A percentile compares a stretch with the other conserved stretches of the same genome.
Evolutionary conservation across 495 filamentous ascomycete species (phyloP).

Genomic region (Umbilicaria muhlenbergii): DNA sequence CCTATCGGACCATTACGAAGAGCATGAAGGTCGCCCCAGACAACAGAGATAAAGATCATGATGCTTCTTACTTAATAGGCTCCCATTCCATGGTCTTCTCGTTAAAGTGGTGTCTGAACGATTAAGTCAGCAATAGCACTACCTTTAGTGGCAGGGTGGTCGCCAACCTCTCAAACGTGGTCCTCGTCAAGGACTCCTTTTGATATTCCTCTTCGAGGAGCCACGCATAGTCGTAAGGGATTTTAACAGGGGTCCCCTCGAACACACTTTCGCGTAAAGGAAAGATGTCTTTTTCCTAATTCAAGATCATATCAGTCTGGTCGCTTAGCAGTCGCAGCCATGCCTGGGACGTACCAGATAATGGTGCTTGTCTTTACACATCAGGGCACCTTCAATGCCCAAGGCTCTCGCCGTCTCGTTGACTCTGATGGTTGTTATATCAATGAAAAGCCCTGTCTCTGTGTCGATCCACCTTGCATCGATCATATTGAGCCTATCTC

Average conservation of each 20-base stretch:
- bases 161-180: slow-evolving; percentile 46
- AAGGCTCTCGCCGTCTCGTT: slow-evolving; percentile 20
- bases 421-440: slow-evolving; percentile 41
- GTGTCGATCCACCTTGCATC: slow-evolving; percentile 48
- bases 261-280: slow-evolving; percentile 64
- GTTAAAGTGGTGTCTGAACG: slow-evolving; percentile 22
- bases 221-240: slow-evolving; percentile 60
- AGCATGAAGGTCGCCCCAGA: no score
- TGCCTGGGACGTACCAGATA: slow-evolving; percentile 23
- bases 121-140: slow-evolving; percentile 2
- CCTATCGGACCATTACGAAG: no score
- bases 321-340: neutral
- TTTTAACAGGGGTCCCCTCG: slow-evolving; percentile 56
- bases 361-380: slow-evolving; percentile 42
- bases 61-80: slow-evolving; percentile 7
- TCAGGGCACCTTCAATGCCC: slow-evolving; percentile 27
- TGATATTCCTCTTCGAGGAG: slow-evolving; percentile 68
- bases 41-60: neutral
- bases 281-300: slow-evolving; percentile 50
- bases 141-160: neutral
- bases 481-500: slow-evolving; percentile 38
- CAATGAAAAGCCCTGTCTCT: slow-evolving; percentile 44
- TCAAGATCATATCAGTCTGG: slow-evolving; percentile 2
- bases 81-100: slow-evolving; percentile 22
- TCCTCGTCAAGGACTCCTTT: slow-evolving; percentile 42